These are phyloP conservation scores for Solanum chiquidenum DNA, from an alignment of 257 asterid genomes.

Conservation along the genomic window DNA sequence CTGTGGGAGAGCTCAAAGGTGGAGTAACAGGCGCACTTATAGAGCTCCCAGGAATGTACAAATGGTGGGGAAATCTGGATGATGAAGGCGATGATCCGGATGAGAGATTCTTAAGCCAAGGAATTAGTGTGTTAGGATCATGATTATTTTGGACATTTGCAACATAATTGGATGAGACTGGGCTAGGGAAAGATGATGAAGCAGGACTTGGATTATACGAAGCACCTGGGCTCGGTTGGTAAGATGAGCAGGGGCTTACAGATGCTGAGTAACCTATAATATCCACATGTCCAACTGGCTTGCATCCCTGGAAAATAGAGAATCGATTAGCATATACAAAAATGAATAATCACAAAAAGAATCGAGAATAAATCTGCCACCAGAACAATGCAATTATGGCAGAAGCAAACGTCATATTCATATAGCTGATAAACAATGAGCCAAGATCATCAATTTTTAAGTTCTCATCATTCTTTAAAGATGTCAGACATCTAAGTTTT, in stretches of 20 bases:
- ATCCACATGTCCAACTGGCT: conserved; percentile 62
- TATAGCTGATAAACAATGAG: not conserved
- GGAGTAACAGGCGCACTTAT: conserved; percentile 97
- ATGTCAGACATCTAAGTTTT: not conserved
- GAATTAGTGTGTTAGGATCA: conserved; percentile 80
- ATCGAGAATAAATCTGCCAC: not conserved
- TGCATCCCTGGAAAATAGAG: conserved; percentile 63
- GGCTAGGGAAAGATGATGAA: conserved; percentile 79
- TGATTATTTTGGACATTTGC: conserved; percentile 30
- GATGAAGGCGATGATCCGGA: conserved; percentile 54
- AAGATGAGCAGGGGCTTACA: conserved; percentile 68
- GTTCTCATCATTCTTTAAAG: not conserved
- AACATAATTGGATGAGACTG: conserved; percentile 44
- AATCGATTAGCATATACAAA: not conserved
- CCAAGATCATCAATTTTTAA: not conserved
- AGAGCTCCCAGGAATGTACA: conserved; percentile 76
- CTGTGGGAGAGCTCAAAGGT: conserved; percentile 88
- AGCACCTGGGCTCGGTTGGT: conserved; percentile 77
- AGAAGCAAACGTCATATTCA: not conserved
- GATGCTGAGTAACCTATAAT: conserved; percentile 51
- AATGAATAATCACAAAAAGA: not conserved
- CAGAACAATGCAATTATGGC: not conserved
- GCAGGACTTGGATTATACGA: conserved; percentile 85
- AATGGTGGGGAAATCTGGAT: conserved; percentile 66
- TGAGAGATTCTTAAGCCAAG: conserved; percentile 93